These are phyloP conservation scores for Trichoderma afroharzianum DNA, from an alignment of 2,329 filamentous ascomycete species.

Conservation along the genomic window DNA sequence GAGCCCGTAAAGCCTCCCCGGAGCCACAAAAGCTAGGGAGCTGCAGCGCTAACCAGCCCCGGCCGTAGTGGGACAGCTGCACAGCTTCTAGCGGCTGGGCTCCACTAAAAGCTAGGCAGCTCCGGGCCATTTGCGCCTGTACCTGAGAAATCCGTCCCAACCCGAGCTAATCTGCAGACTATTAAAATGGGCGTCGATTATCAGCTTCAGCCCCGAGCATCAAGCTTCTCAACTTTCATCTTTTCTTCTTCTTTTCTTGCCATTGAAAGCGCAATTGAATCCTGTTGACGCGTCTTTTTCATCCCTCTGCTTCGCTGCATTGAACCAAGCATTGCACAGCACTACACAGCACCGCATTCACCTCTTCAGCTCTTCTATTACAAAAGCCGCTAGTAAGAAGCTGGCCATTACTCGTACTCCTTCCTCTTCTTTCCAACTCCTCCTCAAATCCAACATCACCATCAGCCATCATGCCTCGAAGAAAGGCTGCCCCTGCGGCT, in stretches of 20 bases:
- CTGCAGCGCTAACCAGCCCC: neutral
- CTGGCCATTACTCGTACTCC: neutral
- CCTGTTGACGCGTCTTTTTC: neutral
- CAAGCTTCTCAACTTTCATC: neutral
- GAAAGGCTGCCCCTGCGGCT: slow-evolving; percentile 17
- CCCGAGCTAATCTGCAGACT: neutral
- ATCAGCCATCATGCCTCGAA: neutral
- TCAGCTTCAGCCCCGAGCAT: neutral
- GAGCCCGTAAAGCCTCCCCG: neutral
- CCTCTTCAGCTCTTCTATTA: neutral
- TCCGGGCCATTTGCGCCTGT: neutral
- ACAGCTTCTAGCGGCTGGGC: neutral
- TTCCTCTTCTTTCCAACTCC: neutral
- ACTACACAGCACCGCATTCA: neutral
- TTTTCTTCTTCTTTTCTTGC: neutral
- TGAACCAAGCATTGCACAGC: neutral
- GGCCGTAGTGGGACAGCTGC: neutral
- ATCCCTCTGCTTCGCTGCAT: neutral
- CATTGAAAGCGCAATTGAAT: slow-evolving; percentile 3
- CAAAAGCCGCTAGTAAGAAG: neutral
- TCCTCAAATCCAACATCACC: neutral
- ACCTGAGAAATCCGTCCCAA: neutral
- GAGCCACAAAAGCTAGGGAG: neutral
- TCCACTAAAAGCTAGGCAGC: slow-evolving; percentile 8
- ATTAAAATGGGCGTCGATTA: slow-evolving; percentile 1